Base-by-base conservation (phyloP, 495 filamentous ascomycete genomes). In the Venustampulla echinocandica region DNA sequence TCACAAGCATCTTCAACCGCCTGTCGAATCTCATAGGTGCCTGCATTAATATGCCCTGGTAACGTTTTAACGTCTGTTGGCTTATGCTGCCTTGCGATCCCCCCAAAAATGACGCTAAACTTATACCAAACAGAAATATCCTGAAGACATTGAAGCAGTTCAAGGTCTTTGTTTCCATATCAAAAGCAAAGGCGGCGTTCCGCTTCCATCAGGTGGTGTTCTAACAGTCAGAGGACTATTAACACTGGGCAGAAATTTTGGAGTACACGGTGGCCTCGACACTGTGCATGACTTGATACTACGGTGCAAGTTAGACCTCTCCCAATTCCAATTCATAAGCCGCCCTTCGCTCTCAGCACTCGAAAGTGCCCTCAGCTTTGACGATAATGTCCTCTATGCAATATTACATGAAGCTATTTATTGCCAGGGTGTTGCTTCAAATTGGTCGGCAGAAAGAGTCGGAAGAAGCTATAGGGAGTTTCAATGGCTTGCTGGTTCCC, bases 321-420 rank as follows among this genome's bases (percentile, higher is more conserved):
- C 80, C 9, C 68, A 78, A 14, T 85, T 90, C 40, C 80, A 78
- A 35, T 76, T 74, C 45, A 67, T 96, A 40, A 90, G 85, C 0
- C 68, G 76, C n/a, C 77, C 75, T 0, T 82, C 85, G 1, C 68
- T 93, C 2, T 64, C 73, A 11, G 64, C 69, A 0, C 69, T 96
- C 38, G 87, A 94, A 55, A 52, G 66, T 4, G 68, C 71, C 23
- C 71, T 79, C 7, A 67, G 71, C 2, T 87, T 86, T 56, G 88
- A 96, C 53, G 74, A 74, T 11, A 74, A 78, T 45, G 73, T 89
- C 28, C 76, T 96, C 46, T 97, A 96, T 59, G 81, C 87, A 17
- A 64, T 95, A 22, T 65, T 93, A 1, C 90, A 97, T 49, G 92
- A 97, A 61, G 67, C 84, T 3, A 76, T 84, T 47, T 97, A 96